phyloP scores from a whole-genome alignment of 2,329 filamentous ascomycete species.

The Decorospora gaudefroyi region DNA sequence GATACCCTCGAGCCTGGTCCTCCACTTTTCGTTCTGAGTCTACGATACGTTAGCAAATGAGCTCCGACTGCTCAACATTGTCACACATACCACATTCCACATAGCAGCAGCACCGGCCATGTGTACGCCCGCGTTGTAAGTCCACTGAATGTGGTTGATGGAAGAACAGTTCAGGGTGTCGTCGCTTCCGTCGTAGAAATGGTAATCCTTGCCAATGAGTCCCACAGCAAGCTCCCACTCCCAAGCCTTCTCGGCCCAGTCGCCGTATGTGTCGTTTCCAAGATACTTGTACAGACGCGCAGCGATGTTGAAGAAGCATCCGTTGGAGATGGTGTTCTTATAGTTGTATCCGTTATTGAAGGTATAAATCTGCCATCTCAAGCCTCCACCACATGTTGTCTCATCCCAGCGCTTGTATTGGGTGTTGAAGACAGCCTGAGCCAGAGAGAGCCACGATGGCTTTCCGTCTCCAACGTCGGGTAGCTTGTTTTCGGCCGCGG shows the following conservation, averaged over 20 bases:
- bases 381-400: constrained; percentile 68
- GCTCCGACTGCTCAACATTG: neutral
- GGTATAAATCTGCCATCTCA: constrained; percentile 80
- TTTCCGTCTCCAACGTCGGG: constrained; percentile 52
- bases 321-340: constrained; percentile 82
- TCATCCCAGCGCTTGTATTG: constrained; percentile 72
- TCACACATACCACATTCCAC: constrained; percentile 53
- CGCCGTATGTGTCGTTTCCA: constrained; percentile 58
- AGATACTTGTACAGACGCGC: constrained; percentile 73
- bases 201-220: constrained; percentile 54
- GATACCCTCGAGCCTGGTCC: constrained; percentile 37
- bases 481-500: constrained; percentile 59
- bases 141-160: constrained; percentile 54
- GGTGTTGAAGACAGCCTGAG: constrained; percentile 73
- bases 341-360: constrained; percentile 78
- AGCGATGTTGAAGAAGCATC: constrained; percentile 79
- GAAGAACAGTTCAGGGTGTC: constrained; percentile 51
- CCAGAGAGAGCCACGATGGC: constrained; percentile 69
- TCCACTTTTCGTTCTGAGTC: constrained; percentile 44
- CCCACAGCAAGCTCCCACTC: constrained; percentile 57
- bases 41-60: constrained; percentile 20
- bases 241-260: constrained; percentile 70
- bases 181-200: constrained; percentile 54
- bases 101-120: constrained; percentile 54
- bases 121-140: constrained; percentile 54